A percentile compares a stretch with the other conserved stretches of the same genome.
These are phyloP conservation scores for Citrullus mucosospermus DNA, from an alignment of 306 rosid genomes.

Conservation along the genomic window DNA sequence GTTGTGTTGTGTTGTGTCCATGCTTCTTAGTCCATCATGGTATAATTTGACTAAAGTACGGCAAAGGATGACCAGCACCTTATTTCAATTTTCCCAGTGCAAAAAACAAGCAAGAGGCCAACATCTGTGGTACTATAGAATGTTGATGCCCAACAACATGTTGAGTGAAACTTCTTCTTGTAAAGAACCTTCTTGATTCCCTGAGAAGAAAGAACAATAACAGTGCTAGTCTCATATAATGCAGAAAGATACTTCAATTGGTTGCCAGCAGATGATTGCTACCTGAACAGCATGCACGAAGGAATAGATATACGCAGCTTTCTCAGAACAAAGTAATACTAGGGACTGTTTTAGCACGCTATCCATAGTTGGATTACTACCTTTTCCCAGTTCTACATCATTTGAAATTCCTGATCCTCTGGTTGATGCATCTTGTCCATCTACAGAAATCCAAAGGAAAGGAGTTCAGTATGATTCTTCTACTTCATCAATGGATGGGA, in stretches of 20 bases:
- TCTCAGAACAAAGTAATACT: constrained; percentile 72
- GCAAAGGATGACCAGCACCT: constrained; percentile 27
- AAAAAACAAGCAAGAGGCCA: constrained; percentile 48
- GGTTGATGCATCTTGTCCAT: constrained; percentile 28
- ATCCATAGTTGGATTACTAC: constrained; percentile 26
- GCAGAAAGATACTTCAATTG: not conserved
- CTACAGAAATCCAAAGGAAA: constrained; percentile 16
- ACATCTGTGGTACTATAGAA: constrained; percentile 31
- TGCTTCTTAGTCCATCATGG: too few species aligned
- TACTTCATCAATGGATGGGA: constrained; percentile 6
- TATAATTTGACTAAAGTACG: not conserved
- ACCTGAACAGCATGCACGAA: constrained; percentile 67
- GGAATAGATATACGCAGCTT: constrained; percentile 65
- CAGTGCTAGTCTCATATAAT: constrained; percentile 10
- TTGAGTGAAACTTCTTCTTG: constrained; percentile 66
- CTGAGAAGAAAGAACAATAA: constrained; percentile 22
- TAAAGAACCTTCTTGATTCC: constrained; percentile 74
- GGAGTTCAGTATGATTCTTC: constrained; percentile 12
- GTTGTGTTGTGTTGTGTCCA: too few species aligned
- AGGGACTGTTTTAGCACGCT: constrained; percentile 33
- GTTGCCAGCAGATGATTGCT: not conserved
- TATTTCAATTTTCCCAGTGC: constrained; percentile 60
- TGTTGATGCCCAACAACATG: constrained; percentile 86
- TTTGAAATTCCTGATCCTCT: constrained; percentile 22
- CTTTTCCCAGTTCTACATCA: constrained; percentile 25